Evolutionary conservation across 1,284 basidiomycete species (phyloP), one percentile per base, ranked within the genome.

Genomic region (Apiotrichum gamsii): DNA sequence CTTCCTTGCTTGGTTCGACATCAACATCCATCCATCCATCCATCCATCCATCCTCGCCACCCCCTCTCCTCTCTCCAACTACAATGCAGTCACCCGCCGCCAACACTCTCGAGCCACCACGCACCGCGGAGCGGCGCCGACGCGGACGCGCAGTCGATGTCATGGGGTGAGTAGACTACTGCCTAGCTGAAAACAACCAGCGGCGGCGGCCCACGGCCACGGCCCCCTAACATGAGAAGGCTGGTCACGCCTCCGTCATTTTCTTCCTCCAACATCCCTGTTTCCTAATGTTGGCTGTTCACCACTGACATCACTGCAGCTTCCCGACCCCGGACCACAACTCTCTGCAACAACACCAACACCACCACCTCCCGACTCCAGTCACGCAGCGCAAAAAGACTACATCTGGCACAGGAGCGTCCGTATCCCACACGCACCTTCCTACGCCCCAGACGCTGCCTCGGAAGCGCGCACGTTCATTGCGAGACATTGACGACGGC

Each of bases 371-470:
- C 11, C 66, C 67, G 11, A 67, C 67, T 2, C 67, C 67, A 3
- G 62, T 65, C 21, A 68, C 64, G 11, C 51, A 59, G 16, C 61
- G 59, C 13, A 35, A 23, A 47, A 32, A 51, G 50, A n/a, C 58
- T 57, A 51, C 24, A 36, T 28, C 34, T 43, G 39, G 36, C 16
- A 33, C 36, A 16, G n/a, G n/a, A n/a, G 47, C 43, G 21, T 10
- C 28, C 10, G 29, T n/a, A n/a, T n/a, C n/a, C n/a, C n/a, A 43
- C 23, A 18, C 40, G 9, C 42, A 49, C 30, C 75, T 75, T 2
- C 81, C 82, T 14, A 67, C 72, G 5, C 75, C 76, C 75, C 81
- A 83, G 15, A 77, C 75, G 9, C 77, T 67, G 8, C 80, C 80
- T 15, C 75, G 62, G 15, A 56, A 60, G 40, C 58, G 58, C 11